Evolutionary conservation across 2,329 filamentous ascomycete species (phyloP).

Genomic region (Aspergillus brunneoviolaceus): DNA sequence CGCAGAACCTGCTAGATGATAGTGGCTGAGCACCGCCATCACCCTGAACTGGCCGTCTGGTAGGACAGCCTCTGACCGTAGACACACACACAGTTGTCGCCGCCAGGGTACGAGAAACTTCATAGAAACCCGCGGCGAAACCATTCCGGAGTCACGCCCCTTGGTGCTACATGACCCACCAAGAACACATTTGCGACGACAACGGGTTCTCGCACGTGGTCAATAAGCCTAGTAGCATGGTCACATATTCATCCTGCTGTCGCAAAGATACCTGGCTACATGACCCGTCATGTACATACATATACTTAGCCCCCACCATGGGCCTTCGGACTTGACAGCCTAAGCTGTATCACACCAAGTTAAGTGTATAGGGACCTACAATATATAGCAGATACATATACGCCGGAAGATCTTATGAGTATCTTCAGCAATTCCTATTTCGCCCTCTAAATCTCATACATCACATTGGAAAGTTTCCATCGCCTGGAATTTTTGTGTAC

Average conservation of each 20-base stretch:
- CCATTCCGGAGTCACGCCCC: neutral
- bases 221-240: neutral
- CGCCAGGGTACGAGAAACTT: neutral
- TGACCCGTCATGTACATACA: neutral
- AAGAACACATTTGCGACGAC: neutral
- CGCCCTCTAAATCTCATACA: neutral
- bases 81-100: neutral
- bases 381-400: neutral
- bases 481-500: conserved; percentile 5
- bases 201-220: neutral
- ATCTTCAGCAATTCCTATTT: neutral
- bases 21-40: conserved; percentile 30
- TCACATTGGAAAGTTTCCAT: neutral
- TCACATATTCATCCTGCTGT: neutral
- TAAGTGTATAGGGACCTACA: neutral
- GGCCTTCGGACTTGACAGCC: neutral
- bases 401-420: no score
- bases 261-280: neutral
- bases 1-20: conserved; percentile 46
- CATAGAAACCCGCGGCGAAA: neutral
- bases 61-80: neutral
- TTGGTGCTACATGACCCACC: neutral
- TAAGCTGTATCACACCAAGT: neutral
- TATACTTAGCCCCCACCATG: neutral
- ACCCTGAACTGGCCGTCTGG: neutral